Percentiles rank a stretch among this genome's conserved stretches.
phyloP scores from a whole-genome alignment of 495 filamentous ascomycete genomes.

The Tuber borchii region DNA sequence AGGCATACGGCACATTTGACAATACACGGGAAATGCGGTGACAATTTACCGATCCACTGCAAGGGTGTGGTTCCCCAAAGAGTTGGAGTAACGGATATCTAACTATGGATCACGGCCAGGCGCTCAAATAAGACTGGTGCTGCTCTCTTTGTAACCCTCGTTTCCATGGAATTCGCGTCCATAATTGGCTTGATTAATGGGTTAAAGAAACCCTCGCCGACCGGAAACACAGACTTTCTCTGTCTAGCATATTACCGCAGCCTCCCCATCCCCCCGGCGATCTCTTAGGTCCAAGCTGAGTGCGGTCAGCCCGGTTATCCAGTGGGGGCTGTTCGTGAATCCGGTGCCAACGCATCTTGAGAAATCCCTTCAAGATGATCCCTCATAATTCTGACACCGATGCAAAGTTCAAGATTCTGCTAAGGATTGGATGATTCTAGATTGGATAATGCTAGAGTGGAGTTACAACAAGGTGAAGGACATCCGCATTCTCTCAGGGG shows the following conservation, averaged over 20 bases:
- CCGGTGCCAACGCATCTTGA: conserved; percentile 4
- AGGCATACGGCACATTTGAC: conserved; percentile 28
- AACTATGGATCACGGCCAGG: conserved; percentile 23
- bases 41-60: conserved; percentile 27
- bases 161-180: conserved; percentile 28
- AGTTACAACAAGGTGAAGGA: neutral
- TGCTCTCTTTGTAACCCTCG: conserved; percentile 25
- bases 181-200: conserved; percentile 19
- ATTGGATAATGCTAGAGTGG: neutral
- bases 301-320: neutral
- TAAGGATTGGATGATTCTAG: neutral
- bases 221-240: neutral
- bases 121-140: conserved; percentile 31
- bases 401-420: neutral
- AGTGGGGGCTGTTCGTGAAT: neutral
- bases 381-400: neutral
- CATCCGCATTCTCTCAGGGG: neutral
- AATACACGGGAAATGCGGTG: conserved; percentile 2
- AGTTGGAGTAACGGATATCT: conserved; percentile 16
- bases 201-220: neutral
- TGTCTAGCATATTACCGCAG: neutral
- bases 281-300: neutral
- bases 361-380: neutral
- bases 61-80: conserved; percentile 27
- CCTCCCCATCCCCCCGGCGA: neutral